A percentile compares a stretch with the other conserved stretches of the same genome.
Evolutionary conservation across 441 rosid species (phyloP).

Genomic region (Populus hybrid): DNA sequence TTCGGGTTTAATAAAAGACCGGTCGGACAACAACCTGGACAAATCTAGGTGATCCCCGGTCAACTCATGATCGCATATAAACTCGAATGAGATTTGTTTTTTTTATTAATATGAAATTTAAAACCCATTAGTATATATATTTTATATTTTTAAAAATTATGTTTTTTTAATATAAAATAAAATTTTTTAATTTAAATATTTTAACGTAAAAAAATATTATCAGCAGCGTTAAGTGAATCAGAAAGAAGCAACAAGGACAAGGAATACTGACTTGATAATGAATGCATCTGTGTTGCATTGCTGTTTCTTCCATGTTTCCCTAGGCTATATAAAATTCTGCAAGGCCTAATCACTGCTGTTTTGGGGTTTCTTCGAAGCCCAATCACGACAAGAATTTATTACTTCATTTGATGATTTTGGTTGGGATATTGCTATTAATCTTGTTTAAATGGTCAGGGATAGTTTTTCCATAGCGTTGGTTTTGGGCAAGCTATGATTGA

Average conservation of each 20-base stretch:
- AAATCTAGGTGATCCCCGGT: too few species aligned
- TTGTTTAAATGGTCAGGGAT: not conserved
- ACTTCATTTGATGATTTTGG: not conserved
- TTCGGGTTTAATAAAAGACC: too few species aligned
- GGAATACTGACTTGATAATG: not conserved
- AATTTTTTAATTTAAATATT: too few species aligned
- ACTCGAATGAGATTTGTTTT: too few species aligned
- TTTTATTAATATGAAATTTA: too few species aligned
- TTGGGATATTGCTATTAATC: not conserved
- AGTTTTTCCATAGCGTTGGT: not conserved
- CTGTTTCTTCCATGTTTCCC: not conserved
- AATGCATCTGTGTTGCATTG: not conserved
- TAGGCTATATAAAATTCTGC: not conserved
- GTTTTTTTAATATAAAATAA: too few species aligned
- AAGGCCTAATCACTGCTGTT: not conserved
- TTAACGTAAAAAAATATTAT: too few species aligned
- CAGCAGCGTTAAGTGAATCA: not conserved
- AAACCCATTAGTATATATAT: too few species aligned
- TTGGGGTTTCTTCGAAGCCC: not conserved
- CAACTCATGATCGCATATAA: fast-evolving
- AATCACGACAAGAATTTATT: not conserved
- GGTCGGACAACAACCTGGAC: fast-evolving
- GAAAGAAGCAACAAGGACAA: not conserved
- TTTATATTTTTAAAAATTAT: too few species aligned
- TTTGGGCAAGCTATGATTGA: not conserved